Evolutionary conservation across 495 filamentous ascomycete species (phyloP).

Genomic region (Aspergillus saccharolyticus): DNA sequence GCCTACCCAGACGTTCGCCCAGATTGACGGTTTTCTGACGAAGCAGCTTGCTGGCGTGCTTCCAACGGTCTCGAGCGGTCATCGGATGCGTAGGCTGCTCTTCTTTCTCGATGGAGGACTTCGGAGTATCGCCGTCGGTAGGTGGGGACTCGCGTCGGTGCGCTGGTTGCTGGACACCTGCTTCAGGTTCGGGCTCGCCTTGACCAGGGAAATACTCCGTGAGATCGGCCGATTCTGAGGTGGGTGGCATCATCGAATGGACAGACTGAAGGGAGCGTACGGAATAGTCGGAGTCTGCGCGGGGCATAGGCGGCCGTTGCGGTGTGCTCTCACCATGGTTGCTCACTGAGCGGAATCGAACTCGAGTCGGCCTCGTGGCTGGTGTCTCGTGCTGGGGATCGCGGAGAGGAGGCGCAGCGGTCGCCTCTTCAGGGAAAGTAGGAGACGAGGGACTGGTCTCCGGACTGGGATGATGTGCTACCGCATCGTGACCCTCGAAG

Average conservation of each 20-base stretch:
- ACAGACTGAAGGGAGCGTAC: conserved; percentile 6
- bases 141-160: neutral
- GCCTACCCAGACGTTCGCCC: conserved; percentile 37
- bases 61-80: conserved; percentile 28
- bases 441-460: neutral
- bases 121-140: conserved; percentile 13
- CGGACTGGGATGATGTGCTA: neutral
- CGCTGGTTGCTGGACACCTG: neutral
- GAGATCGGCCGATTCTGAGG: conserved; percentile 5
- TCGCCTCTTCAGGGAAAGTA: neutral
- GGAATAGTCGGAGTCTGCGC: conserved; percentile 18
- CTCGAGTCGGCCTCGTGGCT: conserved; percentile 4
- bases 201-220: neutral
- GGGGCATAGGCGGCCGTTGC: conserved; percentile 12
- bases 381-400: neutral
- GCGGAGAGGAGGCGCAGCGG: neutral
- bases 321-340: conserved; percentile 5
- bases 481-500: neutral
- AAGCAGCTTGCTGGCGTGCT: conserved; percentile 31
- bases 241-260: conserved; percentile 10
- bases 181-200: neutral
- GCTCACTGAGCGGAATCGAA: conserved; percentile 21
- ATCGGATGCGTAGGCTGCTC: conserved; percentile 12
- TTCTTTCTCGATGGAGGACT: conserved; percentile 8
- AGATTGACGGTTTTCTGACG: conserved; percentile 32